Evolutionary conservation across 2,329 filamentous ascomycete species (phyloP), one percentile per base, ranked within the genome.

Genomic region (Sordariomycetes sp.): DNA sequence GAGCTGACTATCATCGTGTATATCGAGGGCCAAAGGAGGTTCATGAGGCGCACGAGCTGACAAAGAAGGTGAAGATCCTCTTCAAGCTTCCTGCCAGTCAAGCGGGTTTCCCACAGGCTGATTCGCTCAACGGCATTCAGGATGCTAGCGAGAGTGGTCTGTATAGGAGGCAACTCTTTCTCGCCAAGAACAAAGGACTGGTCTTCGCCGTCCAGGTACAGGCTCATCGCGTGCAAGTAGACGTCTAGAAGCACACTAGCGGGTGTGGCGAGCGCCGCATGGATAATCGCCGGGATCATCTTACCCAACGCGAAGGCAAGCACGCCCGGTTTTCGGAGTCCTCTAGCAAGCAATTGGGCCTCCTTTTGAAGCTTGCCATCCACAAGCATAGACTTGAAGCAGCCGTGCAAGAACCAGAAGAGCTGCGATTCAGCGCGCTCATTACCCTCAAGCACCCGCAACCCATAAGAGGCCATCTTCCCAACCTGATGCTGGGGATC

Each of bases 401-500:
- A 74, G 42, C 70, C 70, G 46, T 66, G 68, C 3, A 78, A 56
- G 37, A 73, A 71, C 47, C 68, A 69, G 45, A 77, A 78, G 4
- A 77, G 58, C 34, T 66, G 63, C 14, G 66, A 59, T 6, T 53
- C 51, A 4, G 64, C 66, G 20, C 58, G 61, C 3, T 50, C 44
- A 35, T 75, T 72, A 2, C 63, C 66, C 39, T 77, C 72, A 25
- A 59, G 57, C 12, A 78, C 51, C 26, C 68, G 64, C 21, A 76
- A 53, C 1, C 70, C 73, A 46, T 74, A 77, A 3, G 70, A 67
- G 12, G 71, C 46, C 45, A 78, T 70, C 5, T 61, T 63, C 4
- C 72, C 72, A 17, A 69, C 63, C 39, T 75, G 72, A 5, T 77
- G 57, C 24, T 70, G 63, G 3, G 72, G 72, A 30, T 78, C 73